Percentiles rank a stretch among this genome's conserved stretches.
phyloP scores from a whole-genome alignment of 345 rosid genomes.

The Eucalyptus regnans region DNA sequence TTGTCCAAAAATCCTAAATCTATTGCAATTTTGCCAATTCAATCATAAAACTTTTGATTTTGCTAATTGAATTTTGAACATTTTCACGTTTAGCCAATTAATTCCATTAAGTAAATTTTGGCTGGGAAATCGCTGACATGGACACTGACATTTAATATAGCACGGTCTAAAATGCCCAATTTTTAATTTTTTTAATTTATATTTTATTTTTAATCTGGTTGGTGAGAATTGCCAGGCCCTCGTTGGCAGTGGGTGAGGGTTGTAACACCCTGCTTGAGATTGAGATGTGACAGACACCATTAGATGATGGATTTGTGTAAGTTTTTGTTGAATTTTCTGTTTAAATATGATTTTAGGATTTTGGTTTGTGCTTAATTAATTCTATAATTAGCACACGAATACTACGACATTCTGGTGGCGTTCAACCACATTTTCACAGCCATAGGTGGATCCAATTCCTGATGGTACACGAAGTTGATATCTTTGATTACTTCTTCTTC shows the following conservation, averaged over 20 bases:
- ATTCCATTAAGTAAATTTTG: too few species aligned
- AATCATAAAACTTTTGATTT: too few species aligned
- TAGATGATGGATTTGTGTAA: not conserved
- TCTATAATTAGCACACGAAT: too few species aligned
- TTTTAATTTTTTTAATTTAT: rapidly evolving
- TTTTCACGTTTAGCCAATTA: rapidly evolving
- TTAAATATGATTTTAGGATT: not conserved
- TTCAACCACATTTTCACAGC: not conserved
- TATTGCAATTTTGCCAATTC: rapidly evolving
- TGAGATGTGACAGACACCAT: rapidly evolving
- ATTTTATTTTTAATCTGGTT: too few species aligned
- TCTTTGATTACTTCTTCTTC: not conserved
- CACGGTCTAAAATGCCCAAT: rapidly evolving
- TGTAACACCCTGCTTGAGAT: too few species aligned
- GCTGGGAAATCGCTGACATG: rapidly evolving
- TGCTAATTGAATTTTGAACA: too few species aligned
- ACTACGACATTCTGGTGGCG: too few species aligned
- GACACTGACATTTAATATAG: too few species aligned
- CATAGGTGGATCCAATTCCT: not conserved
- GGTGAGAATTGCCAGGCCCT: rapidly evolving
- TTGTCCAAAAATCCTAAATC: too few species aligned
- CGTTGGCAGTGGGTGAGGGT: too few species aligned
- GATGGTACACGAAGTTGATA: not conserved
- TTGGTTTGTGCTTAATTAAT: not conserved
- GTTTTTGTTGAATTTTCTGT: not conserved